Conservation (phyloP, 2,329 filamentous ascomycete species). For the Penicillium sp. region DNA sequence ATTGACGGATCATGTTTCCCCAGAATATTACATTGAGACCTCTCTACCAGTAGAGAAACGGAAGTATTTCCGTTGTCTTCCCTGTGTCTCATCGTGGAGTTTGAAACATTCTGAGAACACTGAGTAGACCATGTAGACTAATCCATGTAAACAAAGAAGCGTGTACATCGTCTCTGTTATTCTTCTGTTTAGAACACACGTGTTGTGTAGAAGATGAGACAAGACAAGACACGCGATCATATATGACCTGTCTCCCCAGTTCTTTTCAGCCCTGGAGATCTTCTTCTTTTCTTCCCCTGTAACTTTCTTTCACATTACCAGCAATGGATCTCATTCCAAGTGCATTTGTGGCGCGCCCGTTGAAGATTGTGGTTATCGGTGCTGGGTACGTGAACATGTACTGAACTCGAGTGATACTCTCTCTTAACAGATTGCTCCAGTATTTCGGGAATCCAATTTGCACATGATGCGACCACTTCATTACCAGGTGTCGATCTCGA, state of each 20-base stretch:
- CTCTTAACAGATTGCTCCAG: neutral
- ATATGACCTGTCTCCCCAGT: neutral
- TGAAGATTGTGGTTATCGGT: constrained; percentile 9
- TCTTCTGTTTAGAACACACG: neutral
- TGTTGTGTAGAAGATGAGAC: neutral
- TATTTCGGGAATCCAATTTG: constrained; percentile 11
- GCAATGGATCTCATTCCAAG: constrained; percentile 5
- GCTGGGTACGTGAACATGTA: constrained; percentile 3
- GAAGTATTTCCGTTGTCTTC: neutral
- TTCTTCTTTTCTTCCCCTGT: neutral
- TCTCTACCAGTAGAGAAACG: neutral
- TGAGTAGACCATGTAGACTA: neutral
- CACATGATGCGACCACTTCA: constrained; percentile 2
- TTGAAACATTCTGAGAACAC: neutral
- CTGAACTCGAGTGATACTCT: neutral
- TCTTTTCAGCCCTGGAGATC: neutral
- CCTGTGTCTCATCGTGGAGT: neutral
- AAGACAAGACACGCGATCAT: neutral
- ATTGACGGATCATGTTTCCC: too few species aligned
- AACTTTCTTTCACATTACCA: neutral
- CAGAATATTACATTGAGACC: neutral
- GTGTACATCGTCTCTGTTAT: neutral
- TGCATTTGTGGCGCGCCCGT: constrained; percentile 2
- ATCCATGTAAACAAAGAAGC: neutral
- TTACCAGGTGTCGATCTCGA: constrained; percentile 1